Conservation (phyloP, 495 filamentous ascomycete genomes). For the Elasticomyces elasticus region DNA sequence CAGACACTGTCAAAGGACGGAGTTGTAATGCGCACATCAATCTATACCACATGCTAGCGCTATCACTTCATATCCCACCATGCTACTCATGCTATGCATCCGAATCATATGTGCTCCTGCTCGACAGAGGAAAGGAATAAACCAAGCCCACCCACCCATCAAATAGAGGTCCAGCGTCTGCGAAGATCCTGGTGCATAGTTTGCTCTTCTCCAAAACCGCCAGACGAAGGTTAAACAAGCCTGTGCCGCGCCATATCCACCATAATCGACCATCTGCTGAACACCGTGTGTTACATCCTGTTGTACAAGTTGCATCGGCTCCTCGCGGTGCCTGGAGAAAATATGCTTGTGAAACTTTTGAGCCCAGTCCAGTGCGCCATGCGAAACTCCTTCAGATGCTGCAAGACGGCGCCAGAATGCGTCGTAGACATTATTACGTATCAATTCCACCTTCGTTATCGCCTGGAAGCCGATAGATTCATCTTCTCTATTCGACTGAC, state of each 20-base stretch:
- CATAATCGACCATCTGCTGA: background rate
- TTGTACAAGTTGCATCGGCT: background rate
- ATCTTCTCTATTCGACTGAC: slow-evolving; percentile 12
- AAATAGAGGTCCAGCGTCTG: too few species aligned
- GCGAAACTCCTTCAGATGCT: slow-evolving; percentile 7
- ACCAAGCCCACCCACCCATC: background rate
- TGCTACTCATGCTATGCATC: background rate
- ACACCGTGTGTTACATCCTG: background rate
- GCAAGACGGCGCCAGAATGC: background rate
- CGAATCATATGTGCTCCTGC: background rate
- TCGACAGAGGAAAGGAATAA: background rate
- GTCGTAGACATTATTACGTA: too few species aligned
- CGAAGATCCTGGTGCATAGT: too few species aligned
- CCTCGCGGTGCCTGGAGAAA: background rate
- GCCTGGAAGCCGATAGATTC: background rate
- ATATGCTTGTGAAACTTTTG: slow-evolving; percentile 4
- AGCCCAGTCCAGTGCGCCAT: background rate
- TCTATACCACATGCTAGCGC: background rate
- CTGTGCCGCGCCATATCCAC: too few species aligned
- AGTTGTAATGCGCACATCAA: background rate
- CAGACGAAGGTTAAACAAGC: too few species aligned
- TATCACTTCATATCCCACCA: background rate
- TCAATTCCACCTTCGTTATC: too few species aligned
- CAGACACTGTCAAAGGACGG: too few species aligned
- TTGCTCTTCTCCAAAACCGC: too few species aligned